Percentiles rank a stretch among this genome's conserved stretches.
phyloP scores from a whole-genome alignment of 164 flowering plant species.

The Annona cherimola region DNA sequence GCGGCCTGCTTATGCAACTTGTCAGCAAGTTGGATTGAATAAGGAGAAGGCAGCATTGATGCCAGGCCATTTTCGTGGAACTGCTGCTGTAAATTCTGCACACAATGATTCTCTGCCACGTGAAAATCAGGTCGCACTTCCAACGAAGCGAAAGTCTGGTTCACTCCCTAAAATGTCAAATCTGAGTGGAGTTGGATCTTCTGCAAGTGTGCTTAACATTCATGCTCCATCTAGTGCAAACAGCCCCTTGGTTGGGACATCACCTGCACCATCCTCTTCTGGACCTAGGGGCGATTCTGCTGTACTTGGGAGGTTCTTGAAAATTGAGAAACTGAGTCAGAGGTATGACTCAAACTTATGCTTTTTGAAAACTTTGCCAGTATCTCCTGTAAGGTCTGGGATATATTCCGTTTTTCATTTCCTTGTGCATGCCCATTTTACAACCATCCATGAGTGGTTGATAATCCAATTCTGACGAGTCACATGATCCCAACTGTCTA shows the following conservation, averaged over 20 bases:
- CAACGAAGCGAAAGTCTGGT: slow-evolving; percentile 62
- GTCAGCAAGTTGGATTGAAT: slow-evolving; percentile 37
- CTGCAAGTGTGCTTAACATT: slow-evolving; percentile 65
- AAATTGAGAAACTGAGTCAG: slow-evolving; percentile 63
- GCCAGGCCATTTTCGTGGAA: slow-evolving; percentile 45
- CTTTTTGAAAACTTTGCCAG: neutral
- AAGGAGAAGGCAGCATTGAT: slow-evolving; percentile 59
- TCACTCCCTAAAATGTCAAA: slow-evolving; percentile 68
- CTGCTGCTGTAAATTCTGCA: slow-evolving; percentile 57
- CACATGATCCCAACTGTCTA: no score
- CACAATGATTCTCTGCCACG: slow-evolving; percentile 68
- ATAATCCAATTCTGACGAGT: no score
- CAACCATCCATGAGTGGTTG: no score
- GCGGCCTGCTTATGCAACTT: slow-evolving; percentile 53
- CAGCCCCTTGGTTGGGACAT: slow-evolving; percentile 70
- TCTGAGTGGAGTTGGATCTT: slow-evolving; percentile 72
- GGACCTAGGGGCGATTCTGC: slow-evolving; percentile 32
- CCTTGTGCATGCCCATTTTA: no score
- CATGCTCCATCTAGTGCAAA: slow-evolving; percentile 54
- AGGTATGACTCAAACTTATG: slow-evolving; percentile 37
- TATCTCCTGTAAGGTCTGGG: no score
- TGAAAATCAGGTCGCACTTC: slow-evolving; percentile 42
- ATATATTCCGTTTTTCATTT: no score
- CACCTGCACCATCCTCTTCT: slow-evolving; percentile 19
- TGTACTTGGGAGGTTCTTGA: slow-evolving; percentile 69